Evolutionary conservation across 2,329 filamentous ascomycete species (phyloP), one percentile per base, ranked within the genome.

Genomic region (Alternaria sp.): DNA sequence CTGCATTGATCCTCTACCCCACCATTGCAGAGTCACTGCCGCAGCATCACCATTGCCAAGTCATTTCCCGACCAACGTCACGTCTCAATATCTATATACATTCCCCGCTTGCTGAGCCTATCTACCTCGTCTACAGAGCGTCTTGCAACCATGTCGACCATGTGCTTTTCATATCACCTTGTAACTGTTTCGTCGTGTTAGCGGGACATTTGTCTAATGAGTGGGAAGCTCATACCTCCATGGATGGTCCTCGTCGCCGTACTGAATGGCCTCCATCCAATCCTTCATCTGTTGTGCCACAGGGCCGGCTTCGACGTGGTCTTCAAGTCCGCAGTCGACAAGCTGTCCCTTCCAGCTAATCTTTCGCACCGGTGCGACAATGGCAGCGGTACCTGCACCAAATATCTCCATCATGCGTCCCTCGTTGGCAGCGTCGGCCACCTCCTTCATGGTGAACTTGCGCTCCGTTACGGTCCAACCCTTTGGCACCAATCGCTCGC

Each of bases 191-290:
- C 27, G 46, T 27, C 27, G 43, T 38, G 65, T 76, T 61, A 76
- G 74, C 65, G 51, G 16, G 36, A 48, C 14, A 20, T 40, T 8
- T 12, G 22, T 22, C n/a, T 40, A 10, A 25, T 10, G 18, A 41
- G 11, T 27, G 50, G 10, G 53, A 34, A 28, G 30, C 22, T 75
- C 82, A 79, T 89, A 90, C 85, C 94, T 97, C 95, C 95, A 99
- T 68, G 90, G 86, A 79, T 97, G 93, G 40, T 77, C 75, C 78
- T 92, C 87, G 67, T 97, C 94, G 65, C 95, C 95, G 78, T 98
- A 97, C 83, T 98, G 94, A 70, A 96, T 94, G 28, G 84, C 90
- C 83, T 97, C 94, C 65, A 99, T 97, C 95, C 95, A 99, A 73
- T 90, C 87, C 88, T 97, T 97, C 90, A 99, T 94, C 80, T 87